Conservation (phyloP, 495 filamentous ascomycete species). For the Penicillium cinerascens region DNA sequence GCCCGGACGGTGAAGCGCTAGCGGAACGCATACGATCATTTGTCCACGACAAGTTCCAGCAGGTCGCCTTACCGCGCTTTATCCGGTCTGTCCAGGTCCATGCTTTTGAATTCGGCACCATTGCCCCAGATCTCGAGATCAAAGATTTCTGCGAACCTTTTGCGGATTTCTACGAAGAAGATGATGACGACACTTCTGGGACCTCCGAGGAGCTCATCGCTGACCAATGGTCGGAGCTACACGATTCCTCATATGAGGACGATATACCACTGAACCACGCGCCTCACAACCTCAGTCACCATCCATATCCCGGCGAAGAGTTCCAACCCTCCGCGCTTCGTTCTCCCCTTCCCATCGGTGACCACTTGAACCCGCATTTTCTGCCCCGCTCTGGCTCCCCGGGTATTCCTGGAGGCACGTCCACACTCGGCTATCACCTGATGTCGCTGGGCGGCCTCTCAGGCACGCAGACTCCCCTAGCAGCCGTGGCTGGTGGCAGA, state of each 20-base stretch:
- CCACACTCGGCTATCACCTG: constrained; percentile 86
- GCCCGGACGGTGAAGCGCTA: constrained; percentile 76
- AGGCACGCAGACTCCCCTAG: constrained; percentile 81
- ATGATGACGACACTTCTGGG: constrained; percentile 52
- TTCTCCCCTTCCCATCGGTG: constrained; percentile 40
- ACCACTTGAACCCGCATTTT: constrained; percentile 61
- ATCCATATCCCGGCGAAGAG: constrained; percentile 25
- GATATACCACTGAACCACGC: constrained; percentile 28
- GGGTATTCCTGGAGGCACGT: constrained; percentile 79
- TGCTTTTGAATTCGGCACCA: constrained; percentile 84
- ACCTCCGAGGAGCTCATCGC: constrained; percentile 35
- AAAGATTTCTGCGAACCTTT: constrained; percentile 96
- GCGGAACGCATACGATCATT: constrained; percentile 86
- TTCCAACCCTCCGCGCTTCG: constrained; percentile 36
- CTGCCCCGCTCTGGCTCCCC: constrained; percentile 64
- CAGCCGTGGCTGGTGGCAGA: constrained; percentile 73
- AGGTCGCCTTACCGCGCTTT: constrained; percentile 84
- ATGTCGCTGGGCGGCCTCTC: constrained; percentile 70
- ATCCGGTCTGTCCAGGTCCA: constrained; percentile 95
- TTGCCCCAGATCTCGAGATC: constrained; percentile 80
- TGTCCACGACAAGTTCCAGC: constrained; percentile 92
- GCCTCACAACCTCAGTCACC: constrained; percentile 20
- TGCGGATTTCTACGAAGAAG: constrained; percentile 93
- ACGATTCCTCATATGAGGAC: constrained; percentile 34
- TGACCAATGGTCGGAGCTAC: constrained; percentile 27